Evolutionary conservation across 2,329 filamentous ascomycete species (phyloP).

Genomic region (Diplodia scrobiculata): DNA sequence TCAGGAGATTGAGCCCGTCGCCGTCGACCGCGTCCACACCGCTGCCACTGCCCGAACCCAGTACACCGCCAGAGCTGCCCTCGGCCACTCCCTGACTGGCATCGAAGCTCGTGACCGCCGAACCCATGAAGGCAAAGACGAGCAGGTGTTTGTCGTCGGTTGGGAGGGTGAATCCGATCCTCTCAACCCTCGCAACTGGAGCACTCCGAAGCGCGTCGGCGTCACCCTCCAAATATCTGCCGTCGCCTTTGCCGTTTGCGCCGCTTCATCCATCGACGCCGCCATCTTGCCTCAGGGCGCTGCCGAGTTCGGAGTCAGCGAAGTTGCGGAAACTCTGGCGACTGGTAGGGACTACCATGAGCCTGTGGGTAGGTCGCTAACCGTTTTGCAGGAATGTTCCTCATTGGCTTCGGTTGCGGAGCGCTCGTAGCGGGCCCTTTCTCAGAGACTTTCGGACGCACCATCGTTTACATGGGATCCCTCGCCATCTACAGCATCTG

Average conservation of each 20-base stretch:
- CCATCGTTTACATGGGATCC: constrained; percentile 53
- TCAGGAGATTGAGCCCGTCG: constrained; percentile 32
- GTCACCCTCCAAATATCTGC: constrained; percentile 42
- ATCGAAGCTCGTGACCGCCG: constrained; percentile 42
- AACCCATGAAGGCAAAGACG: constrained; percentile 43
- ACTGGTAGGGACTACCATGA: constrained; percentile 41
- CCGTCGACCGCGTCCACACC: constrained; percentile 31
- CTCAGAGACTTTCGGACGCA: constrained; percentile 35
- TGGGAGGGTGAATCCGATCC: constrained; percentile 44
- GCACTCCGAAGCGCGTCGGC: constrained; percentile 35
- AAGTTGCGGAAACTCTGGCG: constrained; percentile 56
- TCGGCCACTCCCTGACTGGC: constrained; percentile 43
- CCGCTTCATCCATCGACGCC: constrained; percentile 57
- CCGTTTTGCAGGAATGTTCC: constrained; percentile 34
- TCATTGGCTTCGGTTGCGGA: constrained; percentile 51
- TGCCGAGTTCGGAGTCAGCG: constrained; percentile 52
- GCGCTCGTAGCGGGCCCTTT: constrained; percentile 53
- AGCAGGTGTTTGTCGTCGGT: constrained; percentile 46
- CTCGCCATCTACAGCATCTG: constrained; percentile 54
- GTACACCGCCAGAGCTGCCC: constrained; percentile 38
- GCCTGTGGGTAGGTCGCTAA: not conserved
- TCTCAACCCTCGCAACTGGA: constrained; percentile 46
- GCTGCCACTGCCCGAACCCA: constrained; percentile 38
- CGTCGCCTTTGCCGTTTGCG: constrained; percentile 54
- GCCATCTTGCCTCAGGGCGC: constrained; percentile 52